Evolutionary conservation across 805 yeast species (phyloP), one percentile per base, ranked within the genome.

Genomic region (Candida pini): DNA sequence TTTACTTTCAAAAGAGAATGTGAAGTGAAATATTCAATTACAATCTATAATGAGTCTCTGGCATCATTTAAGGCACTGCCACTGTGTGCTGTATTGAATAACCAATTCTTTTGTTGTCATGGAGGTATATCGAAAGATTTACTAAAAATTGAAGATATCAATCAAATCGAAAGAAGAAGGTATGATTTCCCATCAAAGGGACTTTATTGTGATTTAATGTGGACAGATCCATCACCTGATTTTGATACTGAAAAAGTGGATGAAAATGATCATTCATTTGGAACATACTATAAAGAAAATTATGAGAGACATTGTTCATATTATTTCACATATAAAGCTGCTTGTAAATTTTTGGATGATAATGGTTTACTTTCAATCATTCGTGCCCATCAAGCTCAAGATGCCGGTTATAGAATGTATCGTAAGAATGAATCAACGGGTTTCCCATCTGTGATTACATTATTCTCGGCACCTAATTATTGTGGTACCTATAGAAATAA

Each of bases 381-480:
- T 28, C 71, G 97, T 40, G 97, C 97, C 1, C 97, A 90, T 59
- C 97, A 90, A 62, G 96, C 97, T 1, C 97, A 90, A 60, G 96
- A 89, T 60, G 87, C 90, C 3, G 97, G 97, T 21, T 89, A 87
- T 63, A 67, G 96, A 54, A 89, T 90, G 85, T 89, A 89, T 62
- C 81, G 81, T 50, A 76, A 83, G 42, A 83, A 94, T 4, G 76
- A 76, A 38, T 69, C 84, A 6, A 76, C 87, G 46, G 94, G 94
- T 4, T 90, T 90, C 58, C 97, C 97, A 2, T 75, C 90, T 6
- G 68, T 89, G 31, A 73, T 90, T 58, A 89, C 97, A 5, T 76
- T 89, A 65, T 89, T 89, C 61, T 81, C 94, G 33, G 97, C 97
- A 1, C 97, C 97, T 9, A 90, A 89, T 59, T 89, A 89, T 59